Percentiles rank a stretch among this genome's conserved stretches.
These are phyloP conservation scores for Gossypium trilobum DNA, from an alignment of 441 rosid genomes.

Conservation along the genomic window DNA sequence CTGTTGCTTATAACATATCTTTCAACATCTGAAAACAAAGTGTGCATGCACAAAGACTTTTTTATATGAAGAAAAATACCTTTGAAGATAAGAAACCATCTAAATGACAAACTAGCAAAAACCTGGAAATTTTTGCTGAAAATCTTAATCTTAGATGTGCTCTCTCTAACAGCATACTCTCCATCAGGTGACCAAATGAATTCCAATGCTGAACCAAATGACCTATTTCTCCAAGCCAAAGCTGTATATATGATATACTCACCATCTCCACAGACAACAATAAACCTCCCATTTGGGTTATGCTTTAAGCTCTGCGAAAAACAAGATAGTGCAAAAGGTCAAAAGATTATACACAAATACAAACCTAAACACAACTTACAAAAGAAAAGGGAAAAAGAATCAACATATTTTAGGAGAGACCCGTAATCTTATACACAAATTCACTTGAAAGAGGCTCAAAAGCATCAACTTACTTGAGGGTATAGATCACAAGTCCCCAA, in stretches of 20 bases:
- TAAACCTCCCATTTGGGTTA: constrained; percentile 96
- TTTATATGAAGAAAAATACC: background rate
- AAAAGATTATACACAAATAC: background rate
- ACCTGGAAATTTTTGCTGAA: constrained; percentile 97
- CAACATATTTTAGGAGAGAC: background rate
- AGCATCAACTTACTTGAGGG: constrained; percentile 71
- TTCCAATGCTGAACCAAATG: constrained; percentile 96
- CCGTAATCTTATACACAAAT: background rate
- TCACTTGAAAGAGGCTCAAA: constrained; percentile 11
- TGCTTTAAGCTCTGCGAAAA: constrained; percentile 77
- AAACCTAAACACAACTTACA: background rate
- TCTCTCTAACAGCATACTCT: constrained; percentile 95
- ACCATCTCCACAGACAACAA: constrained; percentile 98
- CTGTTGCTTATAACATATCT: background rate
- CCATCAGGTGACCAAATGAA: constrained; percentile 96
- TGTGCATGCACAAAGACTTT: background rate
- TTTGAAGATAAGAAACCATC: background rate
- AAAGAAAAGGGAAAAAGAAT: background rate
- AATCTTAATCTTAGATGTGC: constrained; percentile 79
- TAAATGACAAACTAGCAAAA: constrained; percentile 18
- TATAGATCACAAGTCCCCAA: constrained; percentile 96
- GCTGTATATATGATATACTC: constrained; percentile 95
- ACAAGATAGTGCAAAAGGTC: constrained; percentile 6
- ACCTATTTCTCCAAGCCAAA: constrained; percentile 97
- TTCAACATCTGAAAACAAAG: background rate